phyloP scores from a whole-genome alignment of 768 basidiomycete genomes.

The Phylloporus sp. region DNA sequence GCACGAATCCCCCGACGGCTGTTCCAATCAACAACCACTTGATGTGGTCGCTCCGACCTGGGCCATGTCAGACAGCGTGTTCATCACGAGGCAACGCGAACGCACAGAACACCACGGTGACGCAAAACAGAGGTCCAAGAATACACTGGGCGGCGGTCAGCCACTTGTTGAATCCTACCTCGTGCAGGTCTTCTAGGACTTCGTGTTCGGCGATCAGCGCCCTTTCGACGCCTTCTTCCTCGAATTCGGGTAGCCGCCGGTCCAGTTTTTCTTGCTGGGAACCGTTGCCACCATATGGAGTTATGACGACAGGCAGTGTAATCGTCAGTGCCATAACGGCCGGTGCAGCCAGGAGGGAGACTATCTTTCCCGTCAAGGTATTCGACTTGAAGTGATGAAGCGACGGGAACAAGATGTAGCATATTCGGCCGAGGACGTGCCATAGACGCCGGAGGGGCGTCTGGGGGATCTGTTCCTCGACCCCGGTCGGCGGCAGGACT shows the following conservation, averaged over 20 bases:
- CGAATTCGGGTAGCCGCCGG: slow-evolving; percentile 56
- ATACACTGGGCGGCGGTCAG: slow-evolving; percentile 80
- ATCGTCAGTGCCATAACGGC: slow-evolving; percentile 82
- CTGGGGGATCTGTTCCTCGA: slow-evolving; percentile 38
- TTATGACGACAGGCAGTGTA: slow-evolving; percentile 86
- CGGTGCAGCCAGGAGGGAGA: slow-evolving; percentile 77
- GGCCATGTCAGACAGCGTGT: background rate
- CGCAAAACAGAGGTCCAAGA: slow-evolving; percentile 75
- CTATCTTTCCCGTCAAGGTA: slow-evolving; percentile 63
- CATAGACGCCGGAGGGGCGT: slow-evolving; percentile 37
- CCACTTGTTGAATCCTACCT: slow-evolving; percentile 70
- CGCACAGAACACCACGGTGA: slow-evolving; percentile 72
- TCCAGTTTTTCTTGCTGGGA: slow-evolving; percentile 26
- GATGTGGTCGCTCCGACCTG: slow-evolving; percentile 37
- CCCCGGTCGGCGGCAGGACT: slow-evolving; percentile 35
- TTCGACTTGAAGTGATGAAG: slow-evolving; percentile 70
- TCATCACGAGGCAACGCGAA: slow-evolving; percentile 12
- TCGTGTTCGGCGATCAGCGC: slow-evolving; percentile 70
- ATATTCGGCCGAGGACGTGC: slow-evolving; percentile 37
- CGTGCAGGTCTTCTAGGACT: slow-evolving; percentile 63
- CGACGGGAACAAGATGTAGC: slow-evolving; percentile 79
- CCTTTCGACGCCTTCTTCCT: slow-evolving; percentile 69
- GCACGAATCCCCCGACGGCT: slow-evolving; percentile 47
- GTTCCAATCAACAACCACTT: slow-evolving; percentile 52
- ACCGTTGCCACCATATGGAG: slow-evolving; percentile 37